These are phyloP conservation scores for Arctium minus DNA, from an alignment of 129 eudicot species.

Conservation along the genomic window DNA sequence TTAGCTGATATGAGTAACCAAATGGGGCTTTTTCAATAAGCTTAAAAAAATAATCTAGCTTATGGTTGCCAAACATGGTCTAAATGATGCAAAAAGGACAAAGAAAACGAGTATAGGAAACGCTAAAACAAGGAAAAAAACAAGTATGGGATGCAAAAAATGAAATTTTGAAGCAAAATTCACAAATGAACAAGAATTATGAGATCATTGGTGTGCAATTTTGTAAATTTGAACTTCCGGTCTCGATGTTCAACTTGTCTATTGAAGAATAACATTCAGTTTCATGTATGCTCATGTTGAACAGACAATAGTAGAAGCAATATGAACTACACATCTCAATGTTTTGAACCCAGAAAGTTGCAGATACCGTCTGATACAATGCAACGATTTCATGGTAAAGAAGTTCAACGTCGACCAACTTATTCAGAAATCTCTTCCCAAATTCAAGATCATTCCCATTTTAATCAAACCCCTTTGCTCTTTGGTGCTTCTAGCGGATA, in stretches of 20 bases:
- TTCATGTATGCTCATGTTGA: background rate
- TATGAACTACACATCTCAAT: conserved; percentile 11
- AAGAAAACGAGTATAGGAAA: too few relatives aligned
- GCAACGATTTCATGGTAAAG: conserved; percentile 18
- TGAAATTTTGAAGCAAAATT: too few relatives aligned
- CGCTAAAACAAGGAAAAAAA: too few relatives aligned
- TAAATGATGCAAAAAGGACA: background rate
- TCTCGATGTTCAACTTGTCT: background rate
- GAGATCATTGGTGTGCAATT: too few relatives aligned
- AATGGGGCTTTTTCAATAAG: background rate
- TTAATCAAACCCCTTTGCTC: conserved; percentile 31
- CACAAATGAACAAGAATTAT: too few relatives aligned
- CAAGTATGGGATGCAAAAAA: too few relatives aligned
- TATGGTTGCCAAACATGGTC: background rate
- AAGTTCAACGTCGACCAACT: conserved; percentile 26
- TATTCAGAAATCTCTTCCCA: conserved; percentile 31
- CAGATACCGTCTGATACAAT: conserved; percentile 2
- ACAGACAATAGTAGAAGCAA: conserved; percentile 38
- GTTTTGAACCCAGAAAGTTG: background rate
- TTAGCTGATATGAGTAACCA: background rate
- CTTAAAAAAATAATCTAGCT: too few relatives aligned
- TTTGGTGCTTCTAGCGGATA: conserved; percentile 31
- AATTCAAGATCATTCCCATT: conserved; percentile 25
- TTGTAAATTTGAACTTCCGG: background rate
- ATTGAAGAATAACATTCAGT: background rate